A percentile compares a stretch with the other conserved stretches of the same genome.
phyloP scores from a whole-genome alignment of 2,329 filamentous ascomycete species.

The Colletotrichum truncatum region DNA sequence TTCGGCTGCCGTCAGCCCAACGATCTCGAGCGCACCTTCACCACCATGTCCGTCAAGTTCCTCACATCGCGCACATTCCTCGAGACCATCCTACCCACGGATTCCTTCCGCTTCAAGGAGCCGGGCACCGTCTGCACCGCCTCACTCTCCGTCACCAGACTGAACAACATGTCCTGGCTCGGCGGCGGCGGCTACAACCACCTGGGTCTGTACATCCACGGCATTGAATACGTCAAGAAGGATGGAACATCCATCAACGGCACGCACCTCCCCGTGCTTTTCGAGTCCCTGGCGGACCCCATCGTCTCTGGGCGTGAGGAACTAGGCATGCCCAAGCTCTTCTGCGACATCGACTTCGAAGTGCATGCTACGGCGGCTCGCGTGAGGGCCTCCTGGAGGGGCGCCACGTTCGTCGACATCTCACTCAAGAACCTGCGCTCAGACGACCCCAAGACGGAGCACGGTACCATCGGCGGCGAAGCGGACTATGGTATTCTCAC shows the following conservation, averaged over 20 bases:
- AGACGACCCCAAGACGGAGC: slow-evolving; percentile 33
- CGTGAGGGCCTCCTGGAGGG: slow-evolving; percentile 52
- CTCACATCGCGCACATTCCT: slow-evolving; percentile 58
- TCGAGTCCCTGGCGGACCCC: slow-evolving; percentile 67
- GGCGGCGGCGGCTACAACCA: slow-evolving; percentile 67
- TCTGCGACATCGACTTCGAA: slow-evolving; percentile 57
- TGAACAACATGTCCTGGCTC: slow-evolving; percentile 67
- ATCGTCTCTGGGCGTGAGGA: slow-evolving; percentile 69
- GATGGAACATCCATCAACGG: slow-evolving; percentile 58
- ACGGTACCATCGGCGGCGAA: slow-evolving; percentile 34
- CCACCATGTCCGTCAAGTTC: slow-evolving; percentile 58
- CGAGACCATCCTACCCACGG: slow-evolving; percentile 55
- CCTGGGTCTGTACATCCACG: slow-evolving; percentile 70
- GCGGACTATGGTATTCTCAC: slow-evolving; percentile 59
- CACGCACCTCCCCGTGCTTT: slow-evolving; percentile 64
- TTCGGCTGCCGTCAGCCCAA: slow-evolving; percentile 18
- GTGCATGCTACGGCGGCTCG: slow-evolving; percentile 40
- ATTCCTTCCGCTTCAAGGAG: slow-evolving; percentile 49
- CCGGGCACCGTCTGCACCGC: slow-evolving; percentile 54
- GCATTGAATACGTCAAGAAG: slow-evolving; percentile 63
- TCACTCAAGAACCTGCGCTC: slow-evolving; percentile 43
- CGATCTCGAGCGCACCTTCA: slow-evolving; percentile 45
- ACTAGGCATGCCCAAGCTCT: slow-evolving; percentile 69
- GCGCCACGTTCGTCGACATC: slow-evolving; percentile 50
- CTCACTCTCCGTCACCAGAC: slow-evolving; percentile 50